Base-by-base conservation (phyloP, 495 filamentous ascomycete species). In the Sporormia fimetaria region DNA sequence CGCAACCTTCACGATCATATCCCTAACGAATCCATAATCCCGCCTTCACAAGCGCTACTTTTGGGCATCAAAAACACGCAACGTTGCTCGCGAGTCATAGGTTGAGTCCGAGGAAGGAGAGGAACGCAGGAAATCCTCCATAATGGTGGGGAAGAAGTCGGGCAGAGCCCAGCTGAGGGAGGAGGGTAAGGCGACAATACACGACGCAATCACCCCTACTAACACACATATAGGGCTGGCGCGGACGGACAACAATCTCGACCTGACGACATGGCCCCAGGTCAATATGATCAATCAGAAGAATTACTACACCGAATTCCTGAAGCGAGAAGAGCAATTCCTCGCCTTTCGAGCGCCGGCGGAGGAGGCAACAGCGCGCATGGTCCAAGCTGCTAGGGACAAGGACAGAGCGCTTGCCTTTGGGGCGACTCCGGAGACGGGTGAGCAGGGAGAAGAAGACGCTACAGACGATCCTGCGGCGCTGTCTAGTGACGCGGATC, bases 231-330 rank as follows among this genome's bases (percentile, higher is more conserved):
- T 41, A 94, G 90, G 90, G 44, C 77, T 98, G 30, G 84, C 90
- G 62, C 70, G 87, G 49, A 96, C 92, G 25, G 90, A 98, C 66
- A 98, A 98, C 70, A 87, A 87, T 57, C 86, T 98, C 74, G 87
- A 86, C 56, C 74, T 84, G 36, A 87, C 87, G 17, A 88, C 71
- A 62, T 98, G 90, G 90, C 92, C 90, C 14, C 79, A 87, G 51
- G 75, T 94, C 28, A 69, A 70, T 11, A 80, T 87, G 55, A 98
- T 98, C 59, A 98, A 98, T 57, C 90, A 98, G 57, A 98, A 98
- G 64, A 98, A 98, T 62, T 98, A 98, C 63, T 98, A 98, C 55
- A 98, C 90, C 25, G 90, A 98, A 53, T 98, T 93, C 54, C 81
- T 96, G 55, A 98, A 98, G 68, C 76, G 92, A 52, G 90, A 98